Percentiles rank a stretch among this genome's conserved stretches.
Evolutionary conservation across 345 rosid species (phyloP).

Genomic region (Arabidopsis suecica): DNA sequence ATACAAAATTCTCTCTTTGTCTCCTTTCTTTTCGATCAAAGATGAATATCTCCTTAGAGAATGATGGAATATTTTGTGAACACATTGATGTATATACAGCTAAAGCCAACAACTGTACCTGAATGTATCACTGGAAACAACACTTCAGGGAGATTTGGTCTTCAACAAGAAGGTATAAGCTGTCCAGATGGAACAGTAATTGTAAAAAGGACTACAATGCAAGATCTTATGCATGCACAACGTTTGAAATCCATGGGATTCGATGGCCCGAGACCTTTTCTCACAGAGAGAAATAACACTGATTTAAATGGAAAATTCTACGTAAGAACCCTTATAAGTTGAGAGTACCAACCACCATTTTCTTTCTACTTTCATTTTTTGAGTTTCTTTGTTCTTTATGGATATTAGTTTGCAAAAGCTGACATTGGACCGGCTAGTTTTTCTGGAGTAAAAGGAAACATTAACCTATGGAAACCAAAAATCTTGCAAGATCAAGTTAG

Average conservation of each 20-base stretch:
- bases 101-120: constrained; percentile 23
- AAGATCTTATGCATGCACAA: constrained; percentile 16
- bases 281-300: neutral
- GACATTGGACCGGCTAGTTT: neutral
- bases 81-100: neutral
- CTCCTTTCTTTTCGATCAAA: neutral
- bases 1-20: neutral
- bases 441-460: constrained; percentile 1
- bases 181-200: constrained; percentile 35
- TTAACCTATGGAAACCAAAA: constrained; percentile 28
- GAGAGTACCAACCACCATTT: neutral
- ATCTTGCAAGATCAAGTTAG: constrained; percentile 24
- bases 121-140: constrained; percentile 14
- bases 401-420: constrained; percentile 9
- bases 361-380: neutral
- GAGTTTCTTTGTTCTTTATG: neutral
- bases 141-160: neutral
- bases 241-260: constrained; percentile 19
- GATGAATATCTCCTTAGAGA: too few relatives aligned
- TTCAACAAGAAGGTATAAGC: constrained; percentile 1
- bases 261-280: neutral
- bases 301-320: neutral
- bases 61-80: neutral
- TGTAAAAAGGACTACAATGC: constrained; percentile 24
- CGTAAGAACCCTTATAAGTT: constrained; percentile 18